Conservation (phyloP, 495 filamentous ascomycete species). For the Annulohypoxylon stygium region DNA sequence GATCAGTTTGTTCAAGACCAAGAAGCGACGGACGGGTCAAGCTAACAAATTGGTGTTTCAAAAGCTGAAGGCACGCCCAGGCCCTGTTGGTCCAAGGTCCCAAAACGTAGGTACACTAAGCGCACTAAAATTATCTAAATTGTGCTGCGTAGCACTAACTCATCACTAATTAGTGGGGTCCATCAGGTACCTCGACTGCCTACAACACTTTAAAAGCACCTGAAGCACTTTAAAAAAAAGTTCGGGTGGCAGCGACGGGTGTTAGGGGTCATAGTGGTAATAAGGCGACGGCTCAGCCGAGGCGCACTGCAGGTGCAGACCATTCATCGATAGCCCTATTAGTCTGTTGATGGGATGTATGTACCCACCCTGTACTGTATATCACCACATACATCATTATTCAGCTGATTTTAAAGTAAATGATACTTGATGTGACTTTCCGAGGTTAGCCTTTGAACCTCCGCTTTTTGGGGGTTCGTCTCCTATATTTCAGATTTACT, state of each 20-base stretch:
- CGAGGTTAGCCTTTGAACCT: neutral
- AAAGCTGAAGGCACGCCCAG: constrained; percentile 35
- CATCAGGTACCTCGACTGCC: neutral
- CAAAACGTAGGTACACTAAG: constrained; percentile 31
- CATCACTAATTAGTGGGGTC: constrained; percentile 15
- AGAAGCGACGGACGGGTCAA: constrained; percentile 32
- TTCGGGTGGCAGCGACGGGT: constrained; percentile 16
- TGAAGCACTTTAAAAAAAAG: constrained; percentile 10
- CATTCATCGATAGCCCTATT: constrained; percentile 10
- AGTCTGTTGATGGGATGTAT: neutral
- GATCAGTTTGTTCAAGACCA: constrained; percentile 26
- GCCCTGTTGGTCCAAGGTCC: constrained; percentile 23
- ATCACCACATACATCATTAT: constrained; percentile 18
- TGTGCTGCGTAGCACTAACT: constrained; percentile 1
- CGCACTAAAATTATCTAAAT: constrained; percentile 8
- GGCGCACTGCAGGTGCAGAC: constrained; percentile 34
- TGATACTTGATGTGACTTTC: neutral
- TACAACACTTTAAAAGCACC: constrained; percentile 7
- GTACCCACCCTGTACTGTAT: constrained; percentile 23
- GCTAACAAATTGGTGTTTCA: constrained; percentile 46
- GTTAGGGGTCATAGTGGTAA: constrained; percentile 31
- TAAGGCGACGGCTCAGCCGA: constrained; percentile 41
- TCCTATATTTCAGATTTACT: constrained; percentile 26
- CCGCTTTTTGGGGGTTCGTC: neutral
- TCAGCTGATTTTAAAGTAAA: constrained; percentile 24